Evolutionary conservation across 257 asterid species (phyloP).

Genomic region (Salvia hispanica): DNA sequence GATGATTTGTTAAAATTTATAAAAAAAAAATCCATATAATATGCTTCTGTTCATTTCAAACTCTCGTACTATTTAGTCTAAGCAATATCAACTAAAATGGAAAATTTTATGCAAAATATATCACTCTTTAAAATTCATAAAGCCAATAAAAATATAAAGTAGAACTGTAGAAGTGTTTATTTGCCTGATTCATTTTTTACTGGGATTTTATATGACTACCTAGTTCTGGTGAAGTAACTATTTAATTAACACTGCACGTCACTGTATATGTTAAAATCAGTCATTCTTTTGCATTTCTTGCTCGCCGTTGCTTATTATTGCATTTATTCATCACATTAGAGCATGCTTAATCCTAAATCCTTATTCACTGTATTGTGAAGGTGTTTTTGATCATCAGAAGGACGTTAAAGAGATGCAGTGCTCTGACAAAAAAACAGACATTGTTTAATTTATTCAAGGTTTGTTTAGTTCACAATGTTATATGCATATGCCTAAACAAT

Average conservation of each 20-base stretch:
- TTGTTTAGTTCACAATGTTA: conserved; percentile 25
- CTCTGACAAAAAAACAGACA: conserved; percentile 86
- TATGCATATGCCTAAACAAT: background rate
- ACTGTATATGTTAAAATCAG: background rate
- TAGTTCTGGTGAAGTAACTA: conserved; percentile 22
- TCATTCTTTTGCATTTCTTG: conserved; percentile 6
- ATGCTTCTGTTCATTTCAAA: background rate
- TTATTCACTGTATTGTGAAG: conserved; percentile 48
- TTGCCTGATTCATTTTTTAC: conserved; percentile 2
- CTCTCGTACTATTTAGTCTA: background rate
- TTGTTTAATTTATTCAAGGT: conserved; percentile 94
- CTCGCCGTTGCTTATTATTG: conserved; percentile 9
- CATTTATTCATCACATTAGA: conserved; percentile 9
- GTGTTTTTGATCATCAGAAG: conserved; percentile 83
- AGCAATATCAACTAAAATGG: conserved; percentile 9
- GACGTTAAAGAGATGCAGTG: conserved; percentile 95
- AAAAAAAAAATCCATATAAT: background rate
- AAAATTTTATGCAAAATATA: background rate
- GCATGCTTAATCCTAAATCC: conserved; percentile 25
- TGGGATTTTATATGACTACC: background rate
- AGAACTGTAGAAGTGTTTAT: background rate
- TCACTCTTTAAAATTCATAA: conserved; percentile 5
- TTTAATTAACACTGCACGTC: background rate
- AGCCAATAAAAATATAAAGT: background rate
- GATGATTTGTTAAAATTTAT: background rate